A percentile compares a stretch with the other conserved stretches of the same genome.
Conservation (phyloP, 108 stramenopile species). For the Nitzschia sp. region DNA sequence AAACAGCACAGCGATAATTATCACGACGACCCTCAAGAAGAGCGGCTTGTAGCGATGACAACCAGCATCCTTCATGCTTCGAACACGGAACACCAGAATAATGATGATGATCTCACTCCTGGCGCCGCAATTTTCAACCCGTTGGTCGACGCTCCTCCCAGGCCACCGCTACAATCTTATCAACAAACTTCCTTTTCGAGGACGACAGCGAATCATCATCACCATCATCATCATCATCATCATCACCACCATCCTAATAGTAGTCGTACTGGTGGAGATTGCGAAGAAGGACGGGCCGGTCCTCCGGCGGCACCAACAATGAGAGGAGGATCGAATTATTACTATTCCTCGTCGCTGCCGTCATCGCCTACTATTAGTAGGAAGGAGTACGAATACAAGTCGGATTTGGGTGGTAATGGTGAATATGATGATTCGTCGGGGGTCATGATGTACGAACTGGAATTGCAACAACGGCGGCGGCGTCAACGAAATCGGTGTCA, state of each 20-base stretch:
- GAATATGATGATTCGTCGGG: not conserved
- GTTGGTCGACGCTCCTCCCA: slow-evolving; percentile 6
- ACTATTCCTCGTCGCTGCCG: not conserved
- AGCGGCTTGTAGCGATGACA: slow-evolving; percentile 5
- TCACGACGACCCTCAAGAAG: not conserved
- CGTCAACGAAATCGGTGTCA: slow-evolving; percentile 1
- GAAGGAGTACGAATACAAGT: too few relatives aligned
- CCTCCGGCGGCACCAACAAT: not conserved
- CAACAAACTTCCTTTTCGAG: too few relatives aligned
- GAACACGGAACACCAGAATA: too few relatives aligned
- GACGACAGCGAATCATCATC: too few relatives aligned
- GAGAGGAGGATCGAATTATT: not conserved
- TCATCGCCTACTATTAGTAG: too few relatives aligned
- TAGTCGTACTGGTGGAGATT: too few relatives aligned
- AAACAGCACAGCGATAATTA: not conserved
- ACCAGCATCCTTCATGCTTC: not conserved
- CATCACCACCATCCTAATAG: not conserved
- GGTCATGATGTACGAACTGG: not conserved
- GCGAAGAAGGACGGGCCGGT: too few relatives aligned
- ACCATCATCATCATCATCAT: not conserved
- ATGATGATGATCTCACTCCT: too few relatives aligned
- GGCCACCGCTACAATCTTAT: not conserved
- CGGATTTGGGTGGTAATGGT: too few relatives aligned
- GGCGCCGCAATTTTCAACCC: not conserved
- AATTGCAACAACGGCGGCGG: slow-evolving; percentile 3